A percentile compares a stretch with the other conserved stretches of the same genome.
These are phyloP conservation scores for Thelonectria blattea DNA, from an alignment of 2,329 filamentous ascomycete species.

Conservation along the genomic window DNA sequence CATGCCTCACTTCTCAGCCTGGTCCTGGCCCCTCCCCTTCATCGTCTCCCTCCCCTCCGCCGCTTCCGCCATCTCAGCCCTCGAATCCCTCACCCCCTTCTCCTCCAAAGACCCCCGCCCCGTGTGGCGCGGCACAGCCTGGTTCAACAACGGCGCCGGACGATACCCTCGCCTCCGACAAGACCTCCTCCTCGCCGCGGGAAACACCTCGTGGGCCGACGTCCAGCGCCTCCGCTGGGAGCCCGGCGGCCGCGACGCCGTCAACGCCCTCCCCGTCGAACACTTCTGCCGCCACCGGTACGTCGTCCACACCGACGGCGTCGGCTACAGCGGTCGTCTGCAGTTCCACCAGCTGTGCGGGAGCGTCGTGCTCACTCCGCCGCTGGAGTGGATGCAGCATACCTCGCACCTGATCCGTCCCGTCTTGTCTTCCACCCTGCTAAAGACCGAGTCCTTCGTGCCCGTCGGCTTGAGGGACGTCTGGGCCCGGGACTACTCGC, in stretches of 20 bases:
- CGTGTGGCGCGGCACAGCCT: constrained; percentile 58
- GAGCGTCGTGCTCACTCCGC: constrained; percentile 55
- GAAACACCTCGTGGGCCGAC: constrained; percentile 54
- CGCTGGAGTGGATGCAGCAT: constrained; percentile 57
- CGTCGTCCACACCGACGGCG: constrained; percentile 59
- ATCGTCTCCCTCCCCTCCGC: constrained; percentile 53
- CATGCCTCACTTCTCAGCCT: constrained; percentile 63
- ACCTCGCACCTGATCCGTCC: constrained; percentile 55
- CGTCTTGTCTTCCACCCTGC: constrained; percentile 47
- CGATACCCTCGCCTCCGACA: constrained; percentile 47
- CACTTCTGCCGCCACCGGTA: constrained; percentile 60
- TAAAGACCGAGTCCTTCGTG: constrained; percentile 1
- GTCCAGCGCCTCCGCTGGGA: constrained; percentile 50
- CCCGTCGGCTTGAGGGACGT: constrained; percentile 22
- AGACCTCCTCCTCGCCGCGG: constrained; percentile 45
- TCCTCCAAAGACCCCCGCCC: constrained; percentile 49
- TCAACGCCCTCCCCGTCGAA: constrained; percentile 54
- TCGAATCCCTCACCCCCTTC: constrained; percentile 43
- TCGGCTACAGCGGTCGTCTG: constrained; percentile 60
- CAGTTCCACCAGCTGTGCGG: constrained; percentile 58
- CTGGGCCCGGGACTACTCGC: constrained; percentile 48
- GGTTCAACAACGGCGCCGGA: constrained; percentile 52
- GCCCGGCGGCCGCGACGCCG: constrained; percentile 41
- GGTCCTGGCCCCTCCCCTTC: constrained; percentile 59
- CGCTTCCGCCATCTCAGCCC: constrained; percentile 41